These are phyloP conservation scores for Kwoniella dejecticola DNA, from an alignment of 768 basidiomycete species.

Conservation along the genomic window DNA sequence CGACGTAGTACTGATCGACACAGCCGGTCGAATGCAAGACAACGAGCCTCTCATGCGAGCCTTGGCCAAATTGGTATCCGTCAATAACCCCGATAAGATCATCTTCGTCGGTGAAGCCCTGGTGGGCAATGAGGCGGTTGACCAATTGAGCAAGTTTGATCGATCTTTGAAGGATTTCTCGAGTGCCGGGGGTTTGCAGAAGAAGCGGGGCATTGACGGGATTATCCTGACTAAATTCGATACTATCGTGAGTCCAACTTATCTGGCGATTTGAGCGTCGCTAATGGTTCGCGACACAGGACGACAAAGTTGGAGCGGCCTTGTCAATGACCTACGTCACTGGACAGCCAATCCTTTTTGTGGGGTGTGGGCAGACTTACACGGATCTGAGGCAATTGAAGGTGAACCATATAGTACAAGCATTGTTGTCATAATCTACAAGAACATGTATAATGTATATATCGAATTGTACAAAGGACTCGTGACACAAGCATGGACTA, in stretches of 20 bases:
- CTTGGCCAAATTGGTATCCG: conserved; percentile 92
- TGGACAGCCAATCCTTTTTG: conserved; percentile 96
- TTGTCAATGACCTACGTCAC: conserved; percentile 99
- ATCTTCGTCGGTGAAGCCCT: conserved; percentile 97
- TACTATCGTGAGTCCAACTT: conserved; percentile 70
- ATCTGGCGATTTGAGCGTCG: neutral
- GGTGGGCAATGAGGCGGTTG: conserved; percentile 98
- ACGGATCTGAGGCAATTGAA: conserved; percentile 89
- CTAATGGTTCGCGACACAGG: conserved; percentile 58
- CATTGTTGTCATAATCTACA: conserved; percentile 63
- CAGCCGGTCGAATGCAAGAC: conserved; percentile 98
- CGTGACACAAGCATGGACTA: no score
- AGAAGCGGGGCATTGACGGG: conserved; percentile 84
- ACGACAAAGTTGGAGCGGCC: conserved; percentile 80
- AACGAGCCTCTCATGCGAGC: conserved; percentile 99
- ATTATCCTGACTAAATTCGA: conserved; percentile 99
- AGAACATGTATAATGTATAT: conserved; percentile 1
- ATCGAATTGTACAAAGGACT: no score
- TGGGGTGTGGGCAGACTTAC: conserved; percentile 98
- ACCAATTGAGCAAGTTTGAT: conserved; percentile 96
- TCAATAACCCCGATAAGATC: conserved; percentile 95
- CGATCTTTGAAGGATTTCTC: conserved; percentile 91
- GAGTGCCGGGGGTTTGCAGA: conserved; percentile 59
- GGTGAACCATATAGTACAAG: conserved; percentile 89
- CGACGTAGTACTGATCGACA: conserved; percentile 96